phyloP scores from a whole-genome alignment of 345 rosid genomes.

The Syzygium aqueum region DNA sequence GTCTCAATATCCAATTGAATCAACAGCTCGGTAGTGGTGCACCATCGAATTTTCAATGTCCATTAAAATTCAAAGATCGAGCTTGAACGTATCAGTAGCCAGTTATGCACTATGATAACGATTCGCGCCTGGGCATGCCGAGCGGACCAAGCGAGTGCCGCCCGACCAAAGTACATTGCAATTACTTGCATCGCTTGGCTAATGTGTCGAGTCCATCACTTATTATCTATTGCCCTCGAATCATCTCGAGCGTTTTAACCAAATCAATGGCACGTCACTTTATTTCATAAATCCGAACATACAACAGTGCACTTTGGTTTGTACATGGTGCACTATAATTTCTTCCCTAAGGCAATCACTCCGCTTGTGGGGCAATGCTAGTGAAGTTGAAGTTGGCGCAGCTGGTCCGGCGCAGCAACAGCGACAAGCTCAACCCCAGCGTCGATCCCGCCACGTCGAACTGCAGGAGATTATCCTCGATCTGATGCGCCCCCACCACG shows the following conservation, averaged over 20 bases:
- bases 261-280: background rate
- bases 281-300: background rate
- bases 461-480: background rate
- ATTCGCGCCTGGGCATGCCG: no score
- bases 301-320: background rate
- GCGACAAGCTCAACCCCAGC: background rate
- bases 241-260: background rate
- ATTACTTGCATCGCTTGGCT: no score
- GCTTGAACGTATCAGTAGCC: no score
- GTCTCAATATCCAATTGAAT: background rate
- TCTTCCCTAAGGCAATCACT: rapidly evolving
- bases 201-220: no score
- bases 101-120: no score
- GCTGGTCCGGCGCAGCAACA: background rate
- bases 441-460: background rate
- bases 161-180: no score
- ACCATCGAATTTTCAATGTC: no score
- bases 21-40: rapidly evolving
- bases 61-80: no score
- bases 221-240: no score
- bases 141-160: no score
- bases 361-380: background rate
- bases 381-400: background rate
- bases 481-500: background rate
- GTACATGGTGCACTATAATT: background rate